A percentile compares a stretch with the other conserved stretches of the same genome.
phyloP scores from a whole-genome alignment of 1,284 basidiomycete species.

The Afroboletus lepidellus region DNA sequence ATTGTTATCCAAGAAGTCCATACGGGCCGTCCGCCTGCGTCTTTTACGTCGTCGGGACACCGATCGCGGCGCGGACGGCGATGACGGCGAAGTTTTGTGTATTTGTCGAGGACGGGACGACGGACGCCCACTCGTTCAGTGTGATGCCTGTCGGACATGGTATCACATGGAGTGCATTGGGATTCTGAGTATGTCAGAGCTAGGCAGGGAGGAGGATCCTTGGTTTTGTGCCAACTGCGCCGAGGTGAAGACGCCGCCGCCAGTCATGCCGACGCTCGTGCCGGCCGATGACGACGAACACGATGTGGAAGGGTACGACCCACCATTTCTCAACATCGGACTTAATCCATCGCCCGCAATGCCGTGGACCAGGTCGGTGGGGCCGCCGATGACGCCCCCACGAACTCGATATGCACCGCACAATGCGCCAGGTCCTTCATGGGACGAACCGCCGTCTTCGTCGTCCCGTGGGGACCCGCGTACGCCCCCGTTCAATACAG shows the following conservation, averaged over 20 bases:
- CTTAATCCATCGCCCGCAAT: slow-evolving; percentile 53
- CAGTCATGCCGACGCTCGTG: slow-evolving; percentile 55
- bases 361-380: slow-evolving; percentile 38
- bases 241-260: slow-evolving; percentile 42
- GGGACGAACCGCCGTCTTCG: slow-evolving; percentile 39
- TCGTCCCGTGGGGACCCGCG: slow-evolving; percentile 42
- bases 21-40: slow-evolving; percentile 56
- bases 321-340: slow-evolving; percentile 53
- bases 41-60: slow-evolving; percentile 38
- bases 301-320: slow-evolving; percentile 41
- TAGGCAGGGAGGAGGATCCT: slow-evolving; percentile 72
- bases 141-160: slow-evolving; percentile 73
- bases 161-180: slow-evolving; percentile 76
- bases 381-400: slow-evolving; percentile 46
- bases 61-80: slow-evolving; percentile 30
- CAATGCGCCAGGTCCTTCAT: slow-evolving; percentile 46
- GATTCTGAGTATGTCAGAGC: slow-evolving; percentile 54
- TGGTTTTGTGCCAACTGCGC: slow-evolving; percentile 68
- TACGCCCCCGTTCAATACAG: slow-evolving; percentile 46
- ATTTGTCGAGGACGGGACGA: slow-evolving; percentile 66
- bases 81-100: slow-evolving; percentile 54
- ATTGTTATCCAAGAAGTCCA: slow-evolving; percentile 64
- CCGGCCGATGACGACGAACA: slow-evolving; percentile 50
- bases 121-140: slow-evolving; percentile 71
- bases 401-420: slow-evolving; percentile 31